phyloP scores from a whole-genome alignment of 352 stramenopile genomes.

The Saprolegnia parasitica region DNA sequence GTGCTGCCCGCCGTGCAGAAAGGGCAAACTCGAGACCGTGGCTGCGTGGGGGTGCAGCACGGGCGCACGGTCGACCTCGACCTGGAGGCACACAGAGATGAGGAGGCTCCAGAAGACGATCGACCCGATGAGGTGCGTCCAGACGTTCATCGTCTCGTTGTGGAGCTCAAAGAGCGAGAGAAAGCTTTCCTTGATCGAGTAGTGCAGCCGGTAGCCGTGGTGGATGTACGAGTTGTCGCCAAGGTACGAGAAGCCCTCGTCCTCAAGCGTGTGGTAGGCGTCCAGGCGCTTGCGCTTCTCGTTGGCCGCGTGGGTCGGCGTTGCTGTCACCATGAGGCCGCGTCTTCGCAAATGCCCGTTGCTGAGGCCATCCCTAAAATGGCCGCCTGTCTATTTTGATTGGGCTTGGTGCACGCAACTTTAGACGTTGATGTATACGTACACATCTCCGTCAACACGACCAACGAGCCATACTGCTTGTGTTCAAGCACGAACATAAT shows the following conservation, averaged over 20 bases:
- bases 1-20: conserved; percentile 47
- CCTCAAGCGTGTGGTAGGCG: conserved; percentile 61
- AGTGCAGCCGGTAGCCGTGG: conserved; percentile 78
- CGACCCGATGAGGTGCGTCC: conserved; percentile 80
- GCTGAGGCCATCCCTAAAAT: too few species aligned
- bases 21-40: conserved; percentile 30
- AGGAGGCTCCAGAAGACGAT: conserved; percentile 82
- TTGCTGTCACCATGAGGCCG: not conserved
- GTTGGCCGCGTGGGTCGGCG: not conserved
- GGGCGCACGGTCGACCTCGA: not conserved
- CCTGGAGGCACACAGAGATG: conserved; percentile 36
- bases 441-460: too few species aligned
- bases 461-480: too few species aligned
- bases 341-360: not conserved
- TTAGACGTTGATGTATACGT: too few species aligned
- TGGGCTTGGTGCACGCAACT: too few species aligned
- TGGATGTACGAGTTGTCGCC: conserved; percentile 85
- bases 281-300: conserved; percentile 8
- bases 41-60: not conserved
- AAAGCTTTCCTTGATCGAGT: conserved; percentile 75
- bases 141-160: conserved; percentile 88
- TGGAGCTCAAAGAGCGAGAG: conserved; percentile 80
- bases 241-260: conserved; percentile 76
- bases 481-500: too few species aligned
- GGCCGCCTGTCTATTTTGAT: too few species aligned